These are phyloP conservation scores for Sporisorium scitamineum DNA, from an alignment of 1,284 basidiomycete genomes.

Conservation along the genomic window DNA sequence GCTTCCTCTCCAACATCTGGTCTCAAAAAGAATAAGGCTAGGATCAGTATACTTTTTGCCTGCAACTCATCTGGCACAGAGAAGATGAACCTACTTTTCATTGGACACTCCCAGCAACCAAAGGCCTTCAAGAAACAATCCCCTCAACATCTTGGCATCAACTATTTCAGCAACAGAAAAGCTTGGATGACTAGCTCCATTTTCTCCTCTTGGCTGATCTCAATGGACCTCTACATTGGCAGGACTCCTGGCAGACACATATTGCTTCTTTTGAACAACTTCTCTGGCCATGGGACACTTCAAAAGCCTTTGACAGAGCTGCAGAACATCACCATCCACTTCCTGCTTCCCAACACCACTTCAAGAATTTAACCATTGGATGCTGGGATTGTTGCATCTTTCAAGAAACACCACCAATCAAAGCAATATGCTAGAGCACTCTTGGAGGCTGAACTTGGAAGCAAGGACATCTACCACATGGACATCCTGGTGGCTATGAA, in stretches of 20 bases:
- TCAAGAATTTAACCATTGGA: background rate
- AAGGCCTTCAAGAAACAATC: background rate
- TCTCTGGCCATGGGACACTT: conserved; percentile 1
- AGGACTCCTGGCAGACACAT: conserved; percentile 7
- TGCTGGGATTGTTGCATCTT: background rate
- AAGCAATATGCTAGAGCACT: background rate
- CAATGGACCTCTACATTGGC: background rate
- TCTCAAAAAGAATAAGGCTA: background rate
- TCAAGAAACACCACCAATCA: background rate
- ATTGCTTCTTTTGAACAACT: conserved; percentile 8
- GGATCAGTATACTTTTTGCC: background rate
- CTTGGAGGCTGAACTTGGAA: conserved; percentile 1
- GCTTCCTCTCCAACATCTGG: background rate
- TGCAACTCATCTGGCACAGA: background rate
- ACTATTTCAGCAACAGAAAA: background rate
- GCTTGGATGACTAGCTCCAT: background rate
- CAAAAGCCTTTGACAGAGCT: conserved; percentile 6
- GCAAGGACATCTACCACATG: background rate
- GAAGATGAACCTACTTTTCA: background rate
- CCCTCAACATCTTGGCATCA: background rate
- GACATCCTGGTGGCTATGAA: background rate
- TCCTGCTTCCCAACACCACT: background rate
- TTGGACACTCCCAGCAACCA: background rate
- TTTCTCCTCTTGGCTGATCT: background rate
- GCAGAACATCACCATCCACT: conserved; percentile 6